A percentile compares a stretch with the other conserved stretches of the same genome.
Conservation (phyloP, 495 filamentous ascomycete genomes). For the Neurospora sp. region DNA sequence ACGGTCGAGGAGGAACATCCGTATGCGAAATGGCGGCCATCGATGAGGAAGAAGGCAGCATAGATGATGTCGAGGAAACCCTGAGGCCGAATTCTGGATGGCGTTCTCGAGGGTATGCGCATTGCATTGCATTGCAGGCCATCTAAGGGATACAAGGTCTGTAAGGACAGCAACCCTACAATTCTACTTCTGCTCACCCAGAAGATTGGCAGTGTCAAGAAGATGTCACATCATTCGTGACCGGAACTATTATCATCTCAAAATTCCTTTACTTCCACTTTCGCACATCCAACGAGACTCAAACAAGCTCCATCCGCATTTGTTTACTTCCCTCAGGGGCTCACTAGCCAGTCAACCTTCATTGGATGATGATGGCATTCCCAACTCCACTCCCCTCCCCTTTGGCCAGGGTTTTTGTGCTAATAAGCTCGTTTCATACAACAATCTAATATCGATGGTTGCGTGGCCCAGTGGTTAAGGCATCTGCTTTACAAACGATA, state of each 20-base stretch:
- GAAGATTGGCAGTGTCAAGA: too few relatives aligned
- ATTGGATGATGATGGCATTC: not conserved
- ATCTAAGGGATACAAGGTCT: too few relatives aligned
- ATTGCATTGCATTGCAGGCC: too few relatives aligned
- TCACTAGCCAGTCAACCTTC: not conserved
- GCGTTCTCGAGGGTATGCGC: not conserved
- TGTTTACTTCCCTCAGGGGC: not conserved
- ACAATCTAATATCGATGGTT: not conserved
- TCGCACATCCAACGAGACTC: too few relatives aligned
- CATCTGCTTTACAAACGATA: constrained; percentile 28
- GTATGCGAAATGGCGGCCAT: constrained; percentile 45
- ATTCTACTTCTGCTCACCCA: too few relatives aligned
- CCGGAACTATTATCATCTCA: not conserved
- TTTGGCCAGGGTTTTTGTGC: too few relatives aligned
- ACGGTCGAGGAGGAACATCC: constrained; percentile 42
- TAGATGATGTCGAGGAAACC: constrained; percentile 1
- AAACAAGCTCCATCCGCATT: not conserved
- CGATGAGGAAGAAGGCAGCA: not conserved
- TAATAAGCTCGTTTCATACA: not conserved
- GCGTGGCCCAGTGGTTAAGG: constrained; percentile 33
- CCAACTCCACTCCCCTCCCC: not conserved
- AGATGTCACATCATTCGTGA: too few relatives aligned
- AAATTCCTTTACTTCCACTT: not conserved
- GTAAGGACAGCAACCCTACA: too few relatives aligned
- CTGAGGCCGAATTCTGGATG: not conserved